These are phyloP conservation scores for Acorus gramineus DNA, from an alignment of 106 monocot species.

Conservation along the genomic window DNA sequence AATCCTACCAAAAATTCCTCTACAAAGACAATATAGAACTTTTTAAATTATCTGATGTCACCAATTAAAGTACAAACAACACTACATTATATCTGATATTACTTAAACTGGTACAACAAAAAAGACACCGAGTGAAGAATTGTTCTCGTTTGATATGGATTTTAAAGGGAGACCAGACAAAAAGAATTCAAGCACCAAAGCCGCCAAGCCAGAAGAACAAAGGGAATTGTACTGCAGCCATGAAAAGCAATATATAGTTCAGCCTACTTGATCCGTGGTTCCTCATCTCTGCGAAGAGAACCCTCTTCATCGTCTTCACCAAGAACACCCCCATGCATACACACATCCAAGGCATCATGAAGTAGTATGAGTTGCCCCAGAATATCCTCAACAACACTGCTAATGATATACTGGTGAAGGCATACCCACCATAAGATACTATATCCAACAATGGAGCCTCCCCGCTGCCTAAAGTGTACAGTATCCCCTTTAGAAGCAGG, in stretches of 20 bases:
- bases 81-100: no score
- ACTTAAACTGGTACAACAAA: no score
- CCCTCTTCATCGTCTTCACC: not conserved
- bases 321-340: conserved; percentile 31
- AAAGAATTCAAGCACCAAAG: conserved; percentile 8
- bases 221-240: conserved; percentile 25
- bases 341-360: conserved; percentile 23
- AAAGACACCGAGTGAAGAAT: no score
- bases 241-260: conserved; percentile 26
- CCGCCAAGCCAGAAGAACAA: conserved; percentile 37
- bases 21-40: no score
- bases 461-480: conserved; percentile 25
- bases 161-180: no score
- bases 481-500: conserved; percentile 24
- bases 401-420: conserved; percentile 19
- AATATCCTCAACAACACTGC: conserved; percentile 13
- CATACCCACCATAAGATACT: conserved; percentile 6
- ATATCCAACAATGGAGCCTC: conserved; percentile 3
- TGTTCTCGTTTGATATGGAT: no score
- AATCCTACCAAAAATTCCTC: no score
- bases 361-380: conserved; percentile 34
- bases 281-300: not conserved
- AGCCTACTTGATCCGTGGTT: conserved; percentile 29
- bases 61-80: no score
- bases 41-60: no score